These are phyloP conservation scores for Suhomyces panamericanus DNA, from an alignment of 1,139 yeast genomes.

Conservation along the genomic window DNA sequence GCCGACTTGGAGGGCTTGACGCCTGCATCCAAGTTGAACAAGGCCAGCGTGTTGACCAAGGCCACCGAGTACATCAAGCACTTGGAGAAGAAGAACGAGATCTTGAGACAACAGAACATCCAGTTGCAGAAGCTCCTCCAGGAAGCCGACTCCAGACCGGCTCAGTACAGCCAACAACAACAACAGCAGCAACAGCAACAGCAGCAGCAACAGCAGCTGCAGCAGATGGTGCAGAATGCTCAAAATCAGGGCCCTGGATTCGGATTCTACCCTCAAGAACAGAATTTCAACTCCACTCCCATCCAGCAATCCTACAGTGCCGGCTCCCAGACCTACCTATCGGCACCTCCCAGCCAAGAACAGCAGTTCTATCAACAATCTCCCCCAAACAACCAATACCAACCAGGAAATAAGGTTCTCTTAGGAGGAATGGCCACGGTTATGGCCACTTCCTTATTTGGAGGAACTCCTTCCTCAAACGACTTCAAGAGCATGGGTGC, in stretches of 20 bases:
- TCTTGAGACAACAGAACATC: slow-evolving; percentile 54
- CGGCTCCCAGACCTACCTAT: slow-evolving; percentile 7
- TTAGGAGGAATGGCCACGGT: slow-evolving; percentile 60
- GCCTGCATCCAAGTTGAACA: slow-evolving; percentile 86
- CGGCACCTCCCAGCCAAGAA: slow-evolving; percentile 7
- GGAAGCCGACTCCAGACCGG: slow-evolving; percentile 15
- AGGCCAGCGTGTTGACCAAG: slow-evolving; percentile 83
- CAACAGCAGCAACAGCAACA: slow-evolving; percentile 8
- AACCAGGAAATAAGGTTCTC: slow-evolving; percentile 31
- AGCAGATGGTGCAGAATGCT: neutral
- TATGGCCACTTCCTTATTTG: slow-evolving; percentile 48
- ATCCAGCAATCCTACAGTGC: slow-evolving; percentile 20
- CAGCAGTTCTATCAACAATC: slow-evolving; percentile 23
- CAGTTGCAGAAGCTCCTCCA: slow-evolving; percentile 44
- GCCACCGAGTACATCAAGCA: slow-evolving; percentile 91
- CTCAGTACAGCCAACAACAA: slow-evolving; percentile 6
- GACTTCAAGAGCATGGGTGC: slow-evolving; percentile 45
- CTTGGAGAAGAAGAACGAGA: slow-evolving; percentile 67
- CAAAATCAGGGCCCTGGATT: slow-evolving; percentile 16
- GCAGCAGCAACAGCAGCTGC: slow-evolving; percentile 9
- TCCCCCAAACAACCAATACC: slow-evolving; percentile 10
- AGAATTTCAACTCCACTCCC: slow-evolving; percentile 24
- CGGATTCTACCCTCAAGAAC: slow-evolving; percentile 27
- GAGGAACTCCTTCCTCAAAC: slow-evolving; percentile 21
- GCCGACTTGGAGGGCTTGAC: slow-evolving; percentile 76